Evolutionary conservation across 2,329 filamentous ascomycete species (phyloP).

Genomic region (Plectosphaerella plurivora): DNA sequence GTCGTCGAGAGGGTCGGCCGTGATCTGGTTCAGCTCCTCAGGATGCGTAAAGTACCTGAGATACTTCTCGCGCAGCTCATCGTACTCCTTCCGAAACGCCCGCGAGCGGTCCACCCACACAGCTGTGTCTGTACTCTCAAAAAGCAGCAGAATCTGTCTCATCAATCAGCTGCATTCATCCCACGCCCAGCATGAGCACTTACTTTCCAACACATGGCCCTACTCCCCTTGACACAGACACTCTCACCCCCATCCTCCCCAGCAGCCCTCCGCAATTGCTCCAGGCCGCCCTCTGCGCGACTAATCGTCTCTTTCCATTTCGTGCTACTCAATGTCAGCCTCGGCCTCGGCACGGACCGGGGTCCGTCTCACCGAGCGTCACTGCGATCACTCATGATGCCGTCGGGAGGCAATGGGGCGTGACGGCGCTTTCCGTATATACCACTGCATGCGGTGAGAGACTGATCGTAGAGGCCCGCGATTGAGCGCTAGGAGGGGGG

Average conservation of each 20-base stretch:
- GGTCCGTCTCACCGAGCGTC: not conserved
- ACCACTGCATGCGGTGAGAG: too few relatives aligned
- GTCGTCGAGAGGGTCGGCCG: conserved; percentile 80
- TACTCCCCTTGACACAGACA: conserved; percentile 67
- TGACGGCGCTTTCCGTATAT: too few relatives aligned
- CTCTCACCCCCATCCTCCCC: conserved; percentile 54
- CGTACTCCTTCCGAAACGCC: conserved; percentile 71
- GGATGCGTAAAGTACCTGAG: conserved; percentile 81
- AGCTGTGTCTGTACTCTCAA: conserved; percentile 58
- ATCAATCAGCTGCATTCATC: conserved; percentile 4
- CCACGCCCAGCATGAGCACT: conserved; percentile 4
- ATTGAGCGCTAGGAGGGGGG: too few relatives aligned
- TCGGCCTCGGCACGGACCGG: not conserved
- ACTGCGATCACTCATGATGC: not conserved
- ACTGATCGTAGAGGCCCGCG: too few relatives aligned
- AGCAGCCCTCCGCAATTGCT: conserved; percentile 61
- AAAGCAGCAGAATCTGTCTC: conserved; percentile 71
- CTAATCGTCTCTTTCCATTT: conserved; percentile 64
- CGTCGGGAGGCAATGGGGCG: too few relatives aligned
- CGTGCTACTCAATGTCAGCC: conserved; percentile 35
- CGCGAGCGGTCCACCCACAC: conserved; percentile 66
- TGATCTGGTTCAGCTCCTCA: conserved; percentile 66
- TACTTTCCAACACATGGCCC: conserved; percentile 92
- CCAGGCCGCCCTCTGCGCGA: conserved; percentile 46
- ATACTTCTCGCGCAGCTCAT: conserved; percentile 66